Percentiles rank a stretch among this genome's conserved stretches.
Conservation (phyloP, 83 land plant genomes). For the Diphasiastrum complanatum region DNA sequence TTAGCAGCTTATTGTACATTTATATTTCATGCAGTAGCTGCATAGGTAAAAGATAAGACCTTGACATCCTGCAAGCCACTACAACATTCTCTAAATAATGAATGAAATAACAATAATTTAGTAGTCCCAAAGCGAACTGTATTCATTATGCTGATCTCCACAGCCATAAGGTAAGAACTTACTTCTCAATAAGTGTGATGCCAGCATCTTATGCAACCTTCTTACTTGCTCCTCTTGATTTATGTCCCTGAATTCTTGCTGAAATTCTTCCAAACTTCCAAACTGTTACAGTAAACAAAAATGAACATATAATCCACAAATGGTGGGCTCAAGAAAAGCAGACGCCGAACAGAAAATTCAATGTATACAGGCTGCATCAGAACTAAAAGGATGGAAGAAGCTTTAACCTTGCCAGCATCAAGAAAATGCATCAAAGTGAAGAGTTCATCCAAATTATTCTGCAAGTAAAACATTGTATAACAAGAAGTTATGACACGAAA, state of each 20-base stretch:
- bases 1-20: no score
- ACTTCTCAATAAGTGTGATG: constrained; percentile 95
- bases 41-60: no score
- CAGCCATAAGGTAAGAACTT: constrained; percentile 17
- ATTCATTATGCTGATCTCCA: no score
- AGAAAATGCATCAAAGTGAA: constrained; percentile 99
- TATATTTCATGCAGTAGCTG: no score
- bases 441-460: constrained; percentile 98
- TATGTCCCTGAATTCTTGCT: constrained; percentile 84
- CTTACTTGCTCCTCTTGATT: constrained; percentile 94
- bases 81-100: no score
- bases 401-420: constrained; percentile 87
- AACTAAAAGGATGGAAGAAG: not conserved
- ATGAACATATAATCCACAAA: not conserved
- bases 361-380: not conserved
- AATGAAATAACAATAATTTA: no score
- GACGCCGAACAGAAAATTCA: not conserved
- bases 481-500: constrained; percentile 7
- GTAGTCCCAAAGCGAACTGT: no score
- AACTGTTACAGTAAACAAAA: constrained; percentile 45
- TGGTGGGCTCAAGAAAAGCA: not conserved
- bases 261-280: constrained; percentile 86
- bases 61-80: no score
- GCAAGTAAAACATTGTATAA: constrained; percentile 21
- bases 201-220: constrained; percentile 87